A percentile compares a stretch with the other conserved stretches of the same genome.
Evolutionary conservation across 495 filamentous ascomycete species (phyloP).

Genomic region (Neurospora sp.): DNA sequence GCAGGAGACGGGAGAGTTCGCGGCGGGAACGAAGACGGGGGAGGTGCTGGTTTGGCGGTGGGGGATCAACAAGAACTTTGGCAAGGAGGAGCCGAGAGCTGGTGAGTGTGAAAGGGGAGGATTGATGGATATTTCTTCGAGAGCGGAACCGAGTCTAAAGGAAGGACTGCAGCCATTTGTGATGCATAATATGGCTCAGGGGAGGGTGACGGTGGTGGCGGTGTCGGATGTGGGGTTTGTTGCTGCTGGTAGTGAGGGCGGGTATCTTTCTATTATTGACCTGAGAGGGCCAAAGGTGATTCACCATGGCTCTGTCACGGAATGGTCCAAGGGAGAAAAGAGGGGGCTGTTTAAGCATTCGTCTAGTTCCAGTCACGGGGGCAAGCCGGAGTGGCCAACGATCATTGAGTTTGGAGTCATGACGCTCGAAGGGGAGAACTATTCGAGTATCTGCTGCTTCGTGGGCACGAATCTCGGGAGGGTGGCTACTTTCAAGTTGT

Average conservation of each 20-base stretch:
- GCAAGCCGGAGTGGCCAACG: conserved; percentile 60
- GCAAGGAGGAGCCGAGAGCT: conserved; percentile 40
- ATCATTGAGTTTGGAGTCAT: conserved; percentile 85
- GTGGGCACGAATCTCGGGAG: conserved; percentile 79
- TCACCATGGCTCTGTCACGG: conserved; percentile 53
- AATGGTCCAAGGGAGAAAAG: conserved; percentile 61
- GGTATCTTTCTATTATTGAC: conserved; percentile 71
- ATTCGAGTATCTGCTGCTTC: conserved; percentile 87
- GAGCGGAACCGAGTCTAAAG: conserved; percentile 68
- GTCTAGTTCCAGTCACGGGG: conserved; percentile 31
- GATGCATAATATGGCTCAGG: conserved; percentile 71
- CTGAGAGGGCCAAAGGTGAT: conserved; percentile 84
- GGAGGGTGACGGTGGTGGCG: conserved; percentile 64
- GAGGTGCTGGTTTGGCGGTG: conserved; percentile 84
- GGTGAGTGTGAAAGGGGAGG: conserved; percentile 46
- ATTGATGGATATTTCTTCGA: conserved; percentile 60
- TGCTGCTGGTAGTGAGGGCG: conserved; percentile 71
- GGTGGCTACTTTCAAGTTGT: conserved; percentile 78
- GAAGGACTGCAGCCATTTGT: conserved; percentile 75
- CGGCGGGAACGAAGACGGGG: conserved; percentile 66
- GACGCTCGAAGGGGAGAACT: conserved; percentile 84
- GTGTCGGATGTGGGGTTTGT: conserved; percentile 89
- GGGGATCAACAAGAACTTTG: conserved; percentile 61
- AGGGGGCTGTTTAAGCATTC: conserved; percentile 50
- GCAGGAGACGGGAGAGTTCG: conserved; percentile 70